A percentile compares a stretch with the other conserved stretches of the same genome.
These are phyloP conservation scores for Avena atlantica DNA, from an alignment of 176 grass and related monocot species.

Conservation along the genomic window DNA sequence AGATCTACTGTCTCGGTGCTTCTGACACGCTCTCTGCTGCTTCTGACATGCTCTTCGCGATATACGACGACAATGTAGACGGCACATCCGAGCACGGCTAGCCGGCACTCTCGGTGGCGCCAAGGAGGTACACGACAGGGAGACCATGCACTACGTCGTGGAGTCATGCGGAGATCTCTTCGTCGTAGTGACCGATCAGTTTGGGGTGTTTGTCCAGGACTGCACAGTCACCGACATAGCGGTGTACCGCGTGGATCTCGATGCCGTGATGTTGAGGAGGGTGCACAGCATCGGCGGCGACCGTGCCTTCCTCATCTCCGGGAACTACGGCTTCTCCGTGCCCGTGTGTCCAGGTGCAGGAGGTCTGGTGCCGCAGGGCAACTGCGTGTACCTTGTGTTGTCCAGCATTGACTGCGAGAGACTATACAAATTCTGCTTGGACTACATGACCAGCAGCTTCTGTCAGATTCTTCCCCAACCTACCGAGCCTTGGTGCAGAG, in stretches of 20 bases:
- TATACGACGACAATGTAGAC: background rate
- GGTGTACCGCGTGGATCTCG: background rate
- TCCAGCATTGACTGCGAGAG: conserved; percentile 6
- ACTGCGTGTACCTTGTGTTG: conserved; percentile 10
- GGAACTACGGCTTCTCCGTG: background rate
- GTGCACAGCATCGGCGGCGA: background rate
- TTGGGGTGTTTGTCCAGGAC: background rate
- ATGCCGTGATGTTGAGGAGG: background rate
- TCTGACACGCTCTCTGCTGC: background rate
- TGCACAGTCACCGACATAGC: background rate
- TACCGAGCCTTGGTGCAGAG: conserved; percentile 21
- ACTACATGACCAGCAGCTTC: background rate
- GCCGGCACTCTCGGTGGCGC: background rate
- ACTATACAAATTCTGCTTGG: conserved; percentile 13
- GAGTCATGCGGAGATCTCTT: conserved; percentile 9
- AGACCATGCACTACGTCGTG: background rate
- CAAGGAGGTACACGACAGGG: background rate
- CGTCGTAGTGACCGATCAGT: background rate
- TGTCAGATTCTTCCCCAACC: background rate
- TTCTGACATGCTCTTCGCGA: background rate
- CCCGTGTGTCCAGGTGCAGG: background rate
- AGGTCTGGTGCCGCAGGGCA: background rate
- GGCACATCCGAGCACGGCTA: background rate
- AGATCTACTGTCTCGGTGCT: background rate
- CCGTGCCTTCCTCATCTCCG: background rate